Evolutionary conservation across 2,329 filamentous ascomycete species (phyloP).

Genomic region (Claviceps citrina): DNA sequence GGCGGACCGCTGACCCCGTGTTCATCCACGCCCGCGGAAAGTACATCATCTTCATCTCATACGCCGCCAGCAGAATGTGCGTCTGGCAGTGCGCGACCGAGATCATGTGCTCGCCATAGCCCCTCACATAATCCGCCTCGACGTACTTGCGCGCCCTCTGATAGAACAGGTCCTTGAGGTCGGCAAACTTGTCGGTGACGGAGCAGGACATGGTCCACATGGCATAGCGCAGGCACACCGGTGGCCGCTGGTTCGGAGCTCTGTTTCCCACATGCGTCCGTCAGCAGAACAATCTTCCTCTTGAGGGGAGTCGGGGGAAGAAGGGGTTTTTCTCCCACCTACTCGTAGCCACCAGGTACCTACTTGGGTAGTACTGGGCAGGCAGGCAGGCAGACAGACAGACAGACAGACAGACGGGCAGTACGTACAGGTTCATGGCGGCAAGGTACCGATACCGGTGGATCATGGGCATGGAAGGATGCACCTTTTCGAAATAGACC

Average conservation of each 20-base stretch:
- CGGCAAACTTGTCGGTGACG: slow-evolving; percentile 64
- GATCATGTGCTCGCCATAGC: slow-evolving; percentile 78
- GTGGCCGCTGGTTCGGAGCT: slow-evolving; percentile 70
- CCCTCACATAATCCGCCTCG: slow-evolving; percentile 79
- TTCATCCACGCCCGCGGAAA: slow-evolving; percentile 94
- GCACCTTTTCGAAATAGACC: slow-evolving; percentile 81
- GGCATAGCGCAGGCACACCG: slow-evolving; percentile 77
- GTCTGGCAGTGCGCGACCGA: slow-evolving; percentile 75
- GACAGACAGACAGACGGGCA: too few relatives aligned
- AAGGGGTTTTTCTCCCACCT: not conserved
- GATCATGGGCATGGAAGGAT: slow-evolving; percentile 74
- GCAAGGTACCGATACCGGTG: slow-evolving; percentile 78
- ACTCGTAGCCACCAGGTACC: too few relatives aligned
- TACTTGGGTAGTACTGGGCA: not conserved
- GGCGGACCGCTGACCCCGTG: slow-evolving; percentile 62
- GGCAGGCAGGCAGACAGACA: too few relatives aligned
- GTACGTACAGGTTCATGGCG: slow-evolving; percentile 60
- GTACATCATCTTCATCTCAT: slow-evolving; percentile 96
- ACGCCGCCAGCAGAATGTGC: slow-evolving; percentile 63
- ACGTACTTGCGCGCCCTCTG: slow-evolving; percentile 77
- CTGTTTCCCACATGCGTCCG: too few relatives aligned
- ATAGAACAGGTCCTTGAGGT: slow-evolving; percentile 79
- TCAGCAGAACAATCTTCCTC: too few relatives aligned
- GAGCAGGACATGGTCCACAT: slow-evolving; percentile 94
- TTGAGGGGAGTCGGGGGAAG: too few relatives aligned